phyloP scores from a whole-genome alignment of 2,329 filamentous ascomycete species.

The Talaromyces sp. region DNA sequence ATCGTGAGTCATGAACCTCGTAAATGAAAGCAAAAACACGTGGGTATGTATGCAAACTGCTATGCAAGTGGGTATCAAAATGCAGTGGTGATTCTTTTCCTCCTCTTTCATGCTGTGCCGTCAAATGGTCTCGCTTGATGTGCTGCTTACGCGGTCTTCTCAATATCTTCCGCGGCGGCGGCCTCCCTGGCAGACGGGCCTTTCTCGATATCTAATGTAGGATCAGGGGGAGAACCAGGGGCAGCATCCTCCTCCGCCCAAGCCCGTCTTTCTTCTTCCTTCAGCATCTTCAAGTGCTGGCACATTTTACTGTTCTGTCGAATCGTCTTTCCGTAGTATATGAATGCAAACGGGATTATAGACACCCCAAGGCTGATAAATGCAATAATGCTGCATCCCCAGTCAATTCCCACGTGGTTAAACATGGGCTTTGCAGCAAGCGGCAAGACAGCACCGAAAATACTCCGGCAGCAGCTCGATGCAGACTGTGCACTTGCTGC shows the following conservation, averaged over 20 bases:
- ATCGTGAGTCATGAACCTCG: not conserved
- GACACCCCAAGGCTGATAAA: constrained; percentile 34
- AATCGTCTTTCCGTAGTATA: constrained; percentile 34
- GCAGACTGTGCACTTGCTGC: constrained; percentile 54
- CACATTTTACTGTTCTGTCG: constrained; percentile 38
- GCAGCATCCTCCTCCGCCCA: constrained; percentile 8
- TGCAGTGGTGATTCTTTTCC: not conserved
- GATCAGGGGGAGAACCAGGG: not conserved
- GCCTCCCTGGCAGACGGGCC: not conserved
- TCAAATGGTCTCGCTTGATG: not conserved
- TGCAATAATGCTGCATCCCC: constrained; percentile 38
- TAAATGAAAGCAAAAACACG: not conserved
- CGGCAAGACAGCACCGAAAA: constrained; percentile 54
- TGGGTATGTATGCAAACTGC: not conserved
- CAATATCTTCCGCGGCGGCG: not conserved
- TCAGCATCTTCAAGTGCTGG: constrained; percentile 31
- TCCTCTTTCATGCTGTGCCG: not conserved
- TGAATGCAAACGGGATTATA: constrained; percentile 38
- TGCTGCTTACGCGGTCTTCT: not conserved
- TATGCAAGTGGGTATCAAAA: not conserved
- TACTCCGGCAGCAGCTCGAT: constrained; percentile 45
- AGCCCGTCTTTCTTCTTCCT: constrained; percentile 23
- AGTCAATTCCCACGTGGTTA: constrained; percentile 32
- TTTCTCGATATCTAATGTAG: not conserved
- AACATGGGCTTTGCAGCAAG: constrained; percentile 45